Conservation (phyloP, 2,329 filamentous ascomycete genomes). For the Colletotrichum spaethianum region DNA sequence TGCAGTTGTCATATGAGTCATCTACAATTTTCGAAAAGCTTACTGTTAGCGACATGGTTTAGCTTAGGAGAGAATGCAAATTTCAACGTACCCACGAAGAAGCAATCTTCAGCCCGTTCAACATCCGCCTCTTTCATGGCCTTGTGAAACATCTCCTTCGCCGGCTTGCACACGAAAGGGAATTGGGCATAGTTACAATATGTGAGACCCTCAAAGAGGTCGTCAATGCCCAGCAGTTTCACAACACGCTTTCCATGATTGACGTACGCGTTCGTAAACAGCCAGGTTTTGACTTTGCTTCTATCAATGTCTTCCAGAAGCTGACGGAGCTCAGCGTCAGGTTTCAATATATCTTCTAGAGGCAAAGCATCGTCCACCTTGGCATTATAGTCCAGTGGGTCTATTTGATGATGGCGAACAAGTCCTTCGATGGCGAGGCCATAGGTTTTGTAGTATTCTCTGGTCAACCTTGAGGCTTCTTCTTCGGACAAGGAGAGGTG, state of each 20-base stretch:
- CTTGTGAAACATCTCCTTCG: constrained; percentile 85
- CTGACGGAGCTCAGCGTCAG: constrained; percentile 79
- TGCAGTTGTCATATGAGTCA: constrained; percentile 88
- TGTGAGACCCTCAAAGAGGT: constrained; percentile 94
- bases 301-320: constrained; percentile 87
- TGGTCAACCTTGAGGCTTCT: constrained; percentile 87
- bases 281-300: constrained; percentile 89
- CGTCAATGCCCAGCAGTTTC: constrained; percentile 84
- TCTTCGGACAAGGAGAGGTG: constrained; percentile 82
- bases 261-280: constrained; percentile 96
- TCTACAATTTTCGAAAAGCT: constrained; percentile 64
- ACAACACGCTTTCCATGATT: constrained; percentile 90
- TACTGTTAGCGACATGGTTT: neutral
- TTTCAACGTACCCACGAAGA: constrained; percentile 84
- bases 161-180: constrained; percentile 89
- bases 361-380: constrained; percentile 96
- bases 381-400: constrained; percentile 92
- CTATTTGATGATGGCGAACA: constrained; percentile 93
- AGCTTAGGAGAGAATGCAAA: no score
- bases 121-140: constrained; percentile 89
- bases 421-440: constrained; percentile 96
- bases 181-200: constrained; percentile 88
- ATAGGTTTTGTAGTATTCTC: constrained; percentile 95
- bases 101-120: constrained; percentile 79
- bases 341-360: constrained; percentile 87